These are phyloP conservation scores for Lophium mytilinum DNA, from an alignment of 495 filamentous ascomycete genomes.

Conservation along the genomic window DNA sequence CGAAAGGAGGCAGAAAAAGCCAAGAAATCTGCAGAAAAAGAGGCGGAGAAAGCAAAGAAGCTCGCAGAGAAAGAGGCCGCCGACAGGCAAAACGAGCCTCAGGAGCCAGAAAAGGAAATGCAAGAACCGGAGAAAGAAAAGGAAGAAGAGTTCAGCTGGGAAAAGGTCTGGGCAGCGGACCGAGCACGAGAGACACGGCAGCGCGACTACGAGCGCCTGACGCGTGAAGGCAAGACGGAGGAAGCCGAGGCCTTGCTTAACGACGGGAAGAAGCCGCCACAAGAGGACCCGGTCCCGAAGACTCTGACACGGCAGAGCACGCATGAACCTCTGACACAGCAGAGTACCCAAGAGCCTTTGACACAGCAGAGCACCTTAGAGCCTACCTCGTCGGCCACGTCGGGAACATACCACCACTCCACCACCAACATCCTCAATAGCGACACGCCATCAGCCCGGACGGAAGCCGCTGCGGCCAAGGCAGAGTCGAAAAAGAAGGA, in stretches of 20 bases:
- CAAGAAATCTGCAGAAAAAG: neutral
- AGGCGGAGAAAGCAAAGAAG: slow-evolving; percentile 38
- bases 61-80: slow-evolving; percentile 36
- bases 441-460: neutral
- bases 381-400: neutral
- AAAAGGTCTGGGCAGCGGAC: neutral
- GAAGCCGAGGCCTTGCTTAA: neutral
- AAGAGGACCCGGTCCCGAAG: too few species aligned
- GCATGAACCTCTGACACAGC: too few species aligned
- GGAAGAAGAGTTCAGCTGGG: slow-evolving; percentile 18
- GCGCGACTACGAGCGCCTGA: neutral
- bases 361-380: neutral
- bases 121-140: neutral
- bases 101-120: slow-evolving; percentile 11
- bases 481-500: neutral
- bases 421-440: neutral
- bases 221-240: neutral
- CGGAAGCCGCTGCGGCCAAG: neutral
- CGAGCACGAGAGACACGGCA: neutral
- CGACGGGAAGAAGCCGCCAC: neutral
- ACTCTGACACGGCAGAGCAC: too few species aligned
- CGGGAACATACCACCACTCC: neutral
- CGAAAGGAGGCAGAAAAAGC: slow-evolving; percentile 20
- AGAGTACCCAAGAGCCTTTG: neutral
- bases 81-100: too few species aligned